A percentile compares a stretch with the other conserved stretches of the same genome.
These are phyloP conservation scores for Exophiala calicioides DNA, from an alignment of 2,329 filamentous ascomycete species.

Conservation along the genomic window DNA sequence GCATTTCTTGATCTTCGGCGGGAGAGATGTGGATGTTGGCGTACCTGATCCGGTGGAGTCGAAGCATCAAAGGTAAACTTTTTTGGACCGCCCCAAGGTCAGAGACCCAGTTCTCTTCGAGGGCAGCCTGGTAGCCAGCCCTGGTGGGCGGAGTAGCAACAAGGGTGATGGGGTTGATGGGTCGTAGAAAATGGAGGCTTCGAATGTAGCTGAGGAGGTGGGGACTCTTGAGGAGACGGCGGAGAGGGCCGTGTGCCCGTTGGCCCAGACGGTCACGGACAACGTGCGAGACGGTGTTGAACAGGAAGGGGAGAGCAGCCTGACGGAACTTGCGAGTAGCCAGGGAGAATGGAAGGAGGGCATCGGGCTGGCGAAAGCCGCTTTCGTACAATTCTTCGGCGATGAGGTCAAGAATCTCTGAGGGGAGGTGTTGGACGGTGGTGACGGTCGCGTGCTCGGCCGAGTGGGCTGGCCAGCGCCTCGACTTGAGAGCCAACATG, in stretches of 20 bases:
- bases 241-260: constrained; percentile 9
- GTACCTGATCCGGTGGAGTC: constrained; percentile 23
- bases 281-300: constrained; percentile 19
- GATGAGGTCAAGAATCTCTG: constrained; percentile 22
- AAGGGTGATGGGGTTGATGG: constrained; percentile 1
- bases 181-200: constrained; percentile 16
- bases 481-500: constrained; percentile 25
- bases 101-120: neutral
- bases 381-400: constrained; percentile 19
- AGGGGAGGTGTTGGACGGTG: constrained; percentile 14
- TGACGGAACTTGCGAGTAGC: constrained; percentile 19
- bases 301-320: constrained; percentile 22
- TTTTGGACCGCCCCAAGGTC: constrained; percentile 14
- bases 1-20: too few species aligned
- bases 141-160: neutral
- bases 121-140: neutral
- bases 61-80: constrained; percentile 20
- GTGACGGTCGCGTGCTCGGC: constrained; percentile 21
- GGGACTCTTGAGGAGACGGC: constrained; percentile 10
- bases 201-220: constrained; percentile 21
- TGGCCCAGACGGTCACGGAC: constrained; percentile 17
- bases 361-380: constrained; percentile 17
- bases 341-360: constrained; percentile 18
- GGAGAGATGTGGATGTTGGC: too few species aligned
- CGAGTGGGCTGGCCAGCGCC: constrained; percentile 10